These are phyloP conservation scores for Saccharomycopsis hybrid DNA, from an alignment of 1,139 yeast genomes.

Conservation along the genomic window DNA sequence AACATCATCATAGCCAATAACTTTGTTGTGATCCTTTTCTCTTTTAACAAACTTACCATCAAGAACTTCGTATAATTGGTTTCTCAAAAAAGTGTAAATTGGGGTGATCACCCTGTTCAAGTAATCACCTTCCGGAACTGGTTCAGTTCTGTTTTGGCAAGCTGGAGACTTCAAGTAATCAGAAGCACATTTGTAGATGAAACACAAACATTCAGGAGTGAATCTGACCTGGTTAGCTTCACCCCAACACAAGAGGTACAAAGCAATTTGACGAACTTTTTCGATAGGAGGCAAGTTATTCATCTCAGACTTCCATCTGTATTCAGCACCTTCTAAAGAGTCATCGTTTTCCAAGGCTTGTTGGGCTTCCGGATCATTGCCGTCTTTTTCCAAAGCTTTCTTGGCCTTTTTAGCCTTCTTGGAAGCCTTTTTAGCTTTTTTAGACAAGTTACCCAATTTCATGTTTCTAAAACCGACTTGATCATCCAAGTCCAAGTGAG, in stretches of 20 bases:
- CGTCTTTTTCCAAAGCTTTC: conserved; percentile 44
- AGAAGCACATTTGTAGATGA: conserved; percentile 85
- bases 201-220: conserved; percentile 88
- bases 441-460: conserved; percentile 65
- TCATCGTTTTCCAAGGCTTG: conserved; percentile 86
- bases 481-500: conserved; percentile 81
- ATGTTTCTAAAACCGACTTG: conserved; percentile 73
- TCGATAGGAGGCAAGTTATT: conserved; percentile 62
- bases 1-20: conserved; percentile 96
- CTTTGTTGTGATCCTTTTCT: conserved; percentile 90
- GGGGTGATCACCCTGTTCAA: conserved; percentile 91
- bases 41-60: conserved; percentile 78
- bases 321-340: conserved; percentile 73
- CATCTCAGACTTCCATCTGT: conserved; percentile 80
- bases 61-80: conserved; percentile 90
- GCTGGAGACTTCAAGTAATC: conserved; percentile 85
- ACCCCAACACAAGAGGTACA: conserved; percentile 93
- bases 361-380: conserved; percentile 45
- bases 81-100: conserved; percentile 79
- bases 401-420: conserved; percentile 61
- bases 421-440: conserved; percentile 47
- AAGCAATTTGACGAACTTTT: conserved; percentile 83
- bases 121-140: conserved; percentile 94
- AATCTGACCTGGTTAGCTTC: conserved; percentile 97
- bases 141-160: conserved; percentile 84